Evolutionary conservation across 345 rosid genomes (phyloP), one percentile per base, ranked within the genome.

Genomic region (Kernera saxatilis): DNA sequence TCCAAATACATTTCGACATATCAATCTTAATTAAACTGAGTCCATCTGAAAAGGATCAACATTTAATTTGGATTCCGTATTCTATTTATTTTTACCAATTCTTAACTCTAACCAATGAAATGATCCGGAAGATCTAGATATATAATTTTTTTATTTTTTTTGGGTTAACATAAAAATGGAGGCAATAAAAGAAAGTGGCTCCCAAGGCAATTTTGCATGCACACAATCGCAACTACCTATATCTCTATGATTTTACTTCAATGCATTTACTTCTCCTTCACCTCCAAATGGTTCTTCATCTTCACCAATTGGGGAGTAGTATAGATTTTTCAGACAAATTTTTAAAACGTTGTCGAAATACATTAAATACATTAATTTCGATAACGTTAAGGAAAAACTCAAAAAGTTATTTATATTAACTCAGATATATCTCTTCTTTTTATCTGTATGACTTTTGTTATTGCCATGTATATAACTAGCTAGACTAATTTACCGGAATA

Each of bases 181-280:
- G 35, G 25, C 53, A 44, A 18, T 62, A 30, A 44, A 67, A 23
- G 66, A 70, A 48, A 18, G 10, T 50, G 25, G 59, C 14, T 70
- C n/a, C 50, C 68, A 18, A 70, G 52, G 45, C 43, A 39, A 18
- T 15, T 25, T 51, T 51, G 69, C 69, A 51, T 62, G 75, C 64
- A 40, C 19, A 23, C 37, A 21, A 17, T 27, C 12, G 59, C 64
- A 45, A 69, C 73, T 2, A 68, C 55, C 58, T 26, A 25, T 15
- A 41, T 43, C 51, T 58, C 12, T 46, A 0, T 18, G 36, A 50
- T 7, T 22, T 36, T 35, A 49, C 32, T 29, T 14, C 25, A 8
- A 52, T 39, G 44, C 63, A 63, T 72, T 72, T 53, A 54, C 64
- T 44, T 72, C 48, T 10, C 32, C 9, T 48, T 40, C 39, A 50